Evolutionary conservation across 305 asterid species (phyloP).

Genomic region (Euphrasia arctica): DNA sequence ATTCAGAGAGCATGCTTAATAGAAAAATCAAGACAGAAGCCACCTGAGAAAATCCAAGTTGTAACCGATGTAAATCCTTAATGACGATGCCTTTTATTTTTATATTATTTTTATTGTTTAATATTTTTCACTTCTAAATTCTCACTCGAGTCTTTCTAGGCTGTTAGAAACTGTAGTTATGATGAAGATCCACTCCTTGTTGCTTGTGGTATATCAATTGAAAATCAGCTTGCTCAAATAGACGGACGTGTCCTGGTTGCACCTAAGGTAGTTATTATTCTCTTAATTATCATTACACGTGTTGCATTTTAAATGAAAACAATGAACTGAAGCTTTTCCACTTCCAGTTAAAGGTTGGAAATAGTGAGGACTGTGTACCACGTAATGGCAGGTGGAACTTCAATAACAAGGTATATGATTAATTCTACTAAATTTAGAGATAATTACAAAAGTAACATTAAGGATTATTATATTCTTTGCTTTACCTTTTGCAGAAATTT

Average conservation of each 20-base stretch:
- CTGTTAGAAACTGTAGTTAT: conserved; percentile 48
- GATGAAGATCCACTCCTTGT: conserved; percentile 73
- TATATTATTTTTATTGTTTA: conserved; percentile 17
- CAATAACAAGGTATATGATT: conserved; percentile 63
- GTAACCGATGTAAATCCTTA: conserved; percentile 60
- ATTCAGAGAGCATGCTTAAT: conserved; percentile 63
- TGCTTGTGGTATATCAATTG: conserved; percentile 77
- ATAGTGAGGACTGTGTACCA: conserved; percentile 60
- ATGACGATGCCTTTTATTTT: conserved; percentile 16
- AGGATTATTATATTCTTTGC: too few species aligned
- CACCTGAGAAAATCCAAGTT: conserved; percentile 61
- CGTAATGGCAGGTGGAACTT: conserved; percentile 89
- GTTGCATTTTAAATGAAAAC: conserved; percentile 23
- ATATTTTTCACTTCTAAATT: conserved; percentile 29
- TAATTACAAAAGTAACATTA: too few species aligned
- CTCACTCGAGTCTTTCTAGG: conserved; percentile 46
- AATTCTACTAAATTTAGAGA: background rate
- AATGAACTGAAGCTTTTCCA: conserved; percentile 25
- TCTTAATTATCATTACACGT: conserved; percentile 17
- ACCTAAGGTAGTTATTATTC: conserved; percentile 59
- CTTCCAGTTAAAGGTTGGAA: conserved; percentile 82
- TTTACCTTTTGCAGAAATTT: conserved; percentile 54
- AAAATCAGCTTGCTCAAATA: conserved; percentile 57
- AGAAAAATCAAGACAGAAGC: conserved; percentile 94
- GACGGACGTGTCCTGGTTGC: conserved; percentile 79